Conservation (phyloP, 805 yeast genomes). For the Wickerhamiella occidentalis region DNA sequence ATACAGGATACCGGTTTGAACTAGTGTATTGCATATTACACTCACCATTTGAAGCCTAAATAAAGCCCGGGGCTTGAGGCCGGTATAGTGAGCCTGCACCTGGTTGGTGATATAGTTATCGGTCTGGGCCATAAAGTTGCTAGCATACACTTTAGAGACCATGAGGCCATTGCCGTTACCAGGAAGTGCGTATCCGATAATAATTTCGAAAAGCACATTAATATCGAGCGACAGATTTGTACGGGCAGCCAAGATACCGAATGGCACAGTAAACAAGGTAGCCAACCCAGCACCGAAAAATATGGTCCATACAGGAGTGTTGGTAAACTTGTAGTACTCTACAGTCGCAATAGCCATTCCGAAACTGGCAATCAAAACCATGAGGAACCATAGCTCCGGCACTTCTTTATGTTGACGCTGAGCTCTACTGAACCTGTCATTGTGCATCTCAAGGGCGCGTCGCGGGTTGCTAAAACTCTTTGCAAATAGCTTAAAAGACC, state of each 20-base stretch:
- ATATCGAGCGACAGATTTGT: conserved; percentile 40
- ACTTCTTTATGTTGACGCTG: conserved; percentile 51
- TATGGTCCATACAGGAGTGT: conserved; percentile 51
- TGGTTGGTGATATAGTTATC: conserved; percentile 44
- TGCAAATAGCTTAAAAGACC: conserved; percentile 11
- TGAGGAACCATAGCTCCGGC: conserved; percentile 64
- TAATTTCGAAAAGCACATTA: conserved; percentile 38
- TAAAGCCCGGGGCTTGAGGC: conserved; percentile 46
- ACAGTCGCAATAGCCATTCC: conserved; percentile 38
- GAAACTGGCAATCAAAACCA: conserved; percentile 33
- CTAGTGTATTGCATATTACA: conserved; percentile 21
- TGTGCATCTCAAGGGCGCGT: conserved; percentile 25
- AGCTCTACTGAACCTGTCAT: conserved; percentile 48
- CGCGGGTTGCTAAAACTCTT: conserved; percentile 14
- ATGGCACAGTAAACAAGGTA: conserved; percentile 40
- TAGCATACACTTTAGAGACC: conserved; percentile 41
- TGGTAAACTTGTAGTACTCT: conserved; percentile 25
- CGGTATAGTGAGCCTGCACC: conserved; percentile 45
- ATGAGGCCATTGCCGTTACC: conserved; percentile 44
- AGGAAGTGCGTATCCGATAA: conserved; percentile 44
- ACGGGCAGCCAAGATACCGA: conserved; percentile 37
- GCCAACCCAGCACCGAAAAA: conserved; percentile 42
- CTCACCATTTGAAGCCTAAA: conserved; percentile 37
- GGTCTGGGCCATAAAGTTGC: conserved; percentile 53
- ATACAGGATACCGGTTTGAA: conserved; percentile 26